Evolutionary conservation across 768 basidiomycete species (phyloP), one percentile per base, ranked within the genome.

Genomic region (Russula vinacea): DNA sequence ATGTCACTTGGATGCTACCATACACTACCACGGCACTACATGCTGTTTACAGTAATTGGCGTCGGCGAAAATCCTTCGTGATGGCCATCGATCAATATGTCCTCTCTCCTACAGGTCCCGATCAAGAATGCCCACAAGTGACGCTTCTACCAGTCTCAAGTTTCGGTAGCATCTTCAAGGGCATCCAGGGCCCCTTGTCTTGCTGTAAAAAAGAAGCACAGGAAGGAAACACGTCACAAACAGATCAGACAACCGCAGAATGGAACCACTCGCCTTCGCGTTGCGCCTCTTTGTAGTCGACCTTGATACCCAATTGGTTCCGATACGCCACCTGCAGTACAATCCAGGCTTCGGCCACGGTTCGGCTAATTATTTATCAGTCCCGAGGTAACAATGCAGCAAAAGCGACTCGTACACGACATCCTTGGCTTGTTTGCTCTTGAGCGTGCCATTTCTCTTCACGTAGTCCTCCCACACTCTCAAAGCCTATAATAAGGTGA

Each of bases 401-500:
- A 29, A 22, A 11, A 19, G n/a, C 26, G 19, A 40, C 17, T 24
- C 49, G 39, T 47, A 60, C 59, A 61, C 64, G 17, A 65, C 14
- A 19, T 52, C 39, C 22, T 7, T 55, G 14, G 64, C 54, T 19
- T 51, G 54, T 51, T 51, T 60, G 54, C 26, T 32, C 19, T 51
- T 33, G 14, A 61, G 24, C 14, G 1, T 9, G 13, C 58, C 47
- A 1, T 61, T 19, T 2, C 13, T 29, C 59, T 62, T 62, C 49
- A 50, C 52, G 7, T 56, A 57, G 7, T 57, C 49, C 9, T 51
- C 62, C 55, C 62, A 62, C 49, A 62, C 39, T 42, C 53, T 49
- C 55, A 56, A 32, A 8, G 49, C 62, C 62, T 57, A 37, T 57
- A 26, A 4, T 37, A 26, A 53, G 2, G 10, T 37, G 17, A 13